These are phyloP conservation scores for Tephrocybe sp. DNA, from an alignment of 768 basidiomycete species.

Conservation along the genomic window DNA sequence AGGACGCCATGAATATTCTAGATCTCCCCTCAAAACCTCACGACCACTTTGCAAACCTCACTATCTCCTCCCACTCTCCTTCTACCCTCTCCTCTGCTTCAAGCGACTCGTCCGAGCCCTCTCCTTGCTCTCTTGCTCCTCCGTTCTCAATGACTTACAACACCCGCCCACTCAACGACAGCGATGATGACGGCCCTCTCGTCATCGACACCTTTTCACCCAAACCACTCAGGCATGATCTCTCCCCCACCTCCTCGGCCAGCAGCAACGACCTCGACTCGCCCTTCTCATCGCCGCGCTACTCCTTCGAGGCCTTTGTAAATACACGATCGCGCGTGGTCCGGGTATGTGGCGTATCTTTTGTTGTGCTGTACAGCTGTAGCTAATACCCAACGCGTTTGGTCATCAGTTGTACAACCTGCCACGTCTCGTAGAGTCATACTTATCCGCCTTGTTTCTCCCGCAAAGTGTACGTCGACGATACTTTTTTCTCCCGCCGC, in stretches of 20 bases:
- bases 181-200: conserved; percentile 12
- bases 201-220: conserved; percentile 28
- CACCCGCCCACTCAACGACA: conserved; percentile 1
- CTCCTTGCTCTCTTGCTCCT: conserved; percentile 14
- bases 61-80: conserved; percentile 15
- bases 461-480: conserved; percentile 32
- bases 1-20: conserved; percentile 20
- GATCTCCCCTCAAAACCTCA: conserved; percentile 17
- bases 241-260: conserved; percentile 34
- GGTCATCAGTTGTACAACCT: conserved; percentile 36
- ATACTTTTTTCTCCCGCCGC: conserved; percentile 19
- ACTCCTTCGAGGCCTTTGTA: conserved; percentile 39
- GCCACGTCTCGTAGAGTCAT: conserved; percentile 33
- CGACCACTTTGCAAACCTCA: conserved; percentile 14
- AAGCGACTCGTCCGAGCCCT: neutral
- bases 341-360: conserved; percentile 37
- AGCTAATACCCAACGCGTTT: conserved; percentile 11
- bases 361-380: conserved; percentile 6
- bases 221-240: conserved; percentile 19
- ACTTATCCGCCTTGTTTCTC: conserved; percentile 37
- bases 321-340: conserved; percentile 53
- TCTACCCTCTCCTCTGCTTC: conserved; percentile 3
- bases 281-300: conserved; percentile 20
- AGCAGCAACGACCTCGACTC: conserved; percentile 26
- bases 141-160: conserved; percentile 13